Conservation (phyloP, 2,329 filamentous ascomycete species). For the Aaosphaeria pasadenensis region DNA sequence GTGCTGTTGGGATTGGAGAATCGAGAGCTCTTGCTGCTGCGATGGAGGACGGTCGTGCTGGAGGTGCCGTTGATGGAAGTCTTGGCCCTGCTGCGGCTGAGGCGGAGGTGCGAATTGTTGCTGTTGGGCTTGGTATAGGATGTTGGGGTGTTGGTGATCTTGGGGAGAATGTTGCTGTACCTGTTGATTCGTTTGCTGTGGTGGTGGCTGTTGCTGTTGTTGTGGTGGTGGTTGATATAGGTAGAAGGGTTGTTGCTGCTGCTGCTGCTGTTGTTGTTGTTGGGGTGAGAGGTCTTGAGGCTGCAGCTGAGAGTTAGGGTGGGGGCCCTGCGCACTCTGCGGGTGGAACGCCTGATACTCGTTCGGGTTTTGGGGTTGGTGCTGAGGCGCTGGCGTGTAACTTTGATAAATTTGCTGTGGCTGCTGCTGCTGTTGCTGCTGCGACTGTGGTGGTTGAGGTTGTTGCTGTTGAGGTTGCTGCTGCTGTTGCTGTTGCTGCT, state of each 20-base stretch:
- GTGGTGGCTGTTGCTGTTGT: not conserved
- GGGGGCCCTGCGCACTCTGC: conserved; percentile 27
- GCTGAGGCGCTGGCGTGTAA: conserved; percentile 25
- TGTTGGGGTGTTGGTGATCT: conserved; percentile 20
- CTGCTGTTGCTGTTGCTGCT: conserved; percentile 5
- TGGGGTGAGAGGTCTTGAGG: conserved; percentile 21
- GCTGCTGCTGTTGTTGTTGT: conserved; percentile 10
- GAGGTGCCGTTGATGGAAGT: conserved; percentile 16
- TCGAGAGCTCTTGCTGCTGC: conserved; percentile 32
- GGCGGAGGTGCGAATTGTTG: conserved; percentile 18
- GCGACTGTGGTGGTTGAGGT: not conserved
- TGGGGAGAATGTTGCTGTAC: conserved; percentile 22
- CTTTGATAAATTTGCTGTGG: conserved; percentile 17
- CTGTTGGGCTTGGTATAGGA: conserved; percentile 21
- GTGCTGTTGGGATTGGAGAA: conserved; percentile 25
- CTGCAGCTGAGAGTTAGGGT: conserved; percentile 27
- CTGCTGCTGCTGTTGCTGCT: conserved; percentile 12
- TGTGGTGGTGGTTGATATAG: conserved; percentile 28
- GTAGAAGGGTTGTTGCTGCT: conserved; percentile 30
- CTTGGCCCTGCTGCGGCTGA: conserved; percentile 31
- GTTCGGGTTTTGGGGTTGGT: conserved; percentile 15
- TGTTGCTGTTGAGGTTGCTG: conserved; percentile 13
- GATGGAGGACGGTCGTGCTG: conserved; percentile 25
- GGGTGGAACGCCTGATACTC: conserved; percentile 34
- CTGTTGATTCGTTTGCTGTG: conserved; percentile 18